phyloP scores from a whole-genome alignment of 352 stramenopile genomes.

The Phytophthora rubi region DNA sequence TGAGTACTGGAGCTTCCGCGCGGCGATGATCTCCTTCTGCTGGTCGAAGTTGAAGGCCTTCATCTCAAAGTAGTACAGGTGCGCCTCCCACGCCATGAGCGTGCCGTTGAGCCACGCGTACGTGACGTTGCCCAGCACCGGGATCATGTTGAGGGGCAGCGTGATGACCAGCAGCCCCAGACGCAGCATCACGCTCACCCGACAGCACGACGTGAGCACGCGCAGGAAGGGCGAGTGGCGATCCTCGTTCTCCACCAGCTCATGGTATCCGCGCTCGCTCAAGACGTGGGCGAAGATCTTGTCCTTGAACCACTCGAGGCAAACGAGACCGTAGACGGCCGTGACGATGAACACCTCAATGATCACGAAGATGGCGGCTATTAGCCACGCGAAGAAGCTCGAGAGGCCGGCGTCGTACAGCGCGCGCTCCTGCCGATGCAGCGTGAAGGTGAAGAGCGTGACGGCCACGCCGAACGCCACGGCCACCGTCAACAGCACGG shows the following conservation, averaged over 20 bases:
- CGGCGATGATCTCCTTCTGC: slow-evolving; percentile 50
- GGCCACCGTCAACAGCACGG: slow-evolving; percentile 57
- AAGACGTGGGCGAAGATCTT: slow-evolving; percentile 64
- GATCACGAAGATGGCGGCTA: slow-evolving; percentile 55
- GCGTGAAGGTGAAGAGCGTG: slow-evolving; percentile 44
- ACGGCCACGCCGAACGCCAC: slow-evolving; percentile 49
- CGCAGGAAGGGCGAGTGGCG: slow-evolving; percentile 49
- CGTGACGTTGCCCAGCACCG: slow-evolving; percentile 53
- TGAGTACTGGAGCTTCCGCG: slow-evolving; percentile 53
- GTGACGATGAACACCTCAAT: slow-evolving; percentile 65
- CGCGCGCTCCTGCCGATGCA: slow-evolving; percentile 46
- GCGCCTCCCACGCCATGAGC: slow-evolving; percentile 61
- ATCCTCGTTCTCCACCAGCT: slow-evolving; percentile 52
- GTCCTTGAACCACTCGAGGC: slow-evolving; percentile 54
- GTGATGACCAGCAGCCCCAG: slow-evolving; percentile 55
- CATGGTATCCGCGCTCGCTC: slow-evolving; percentile 41
- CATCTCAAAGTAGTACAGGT: slow-evolving; percentile 72
- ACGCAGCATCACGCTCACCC: slow-evolving; percentile 55
- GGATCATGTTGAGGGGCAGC: slow-evolving; percentile 67
- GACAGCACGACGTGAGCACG: slow-evolving; percentile 49
- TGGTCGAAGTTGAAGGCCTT: slow-evolving; percentile 53
- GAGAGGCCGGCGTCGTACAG: slow-evolving; percentile 48
- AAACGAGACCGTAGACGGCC: slow-evolving; percentile 53
- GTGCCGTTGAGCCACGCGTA: slow-evolving; percentile 69
- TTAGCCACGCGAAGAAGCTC: slow-evolving; percentile 56